phyloP scores from a whole-genome alignment of 2,329 filamentous ascomycete species.

The Cryphonectria radicalis region DNA sequence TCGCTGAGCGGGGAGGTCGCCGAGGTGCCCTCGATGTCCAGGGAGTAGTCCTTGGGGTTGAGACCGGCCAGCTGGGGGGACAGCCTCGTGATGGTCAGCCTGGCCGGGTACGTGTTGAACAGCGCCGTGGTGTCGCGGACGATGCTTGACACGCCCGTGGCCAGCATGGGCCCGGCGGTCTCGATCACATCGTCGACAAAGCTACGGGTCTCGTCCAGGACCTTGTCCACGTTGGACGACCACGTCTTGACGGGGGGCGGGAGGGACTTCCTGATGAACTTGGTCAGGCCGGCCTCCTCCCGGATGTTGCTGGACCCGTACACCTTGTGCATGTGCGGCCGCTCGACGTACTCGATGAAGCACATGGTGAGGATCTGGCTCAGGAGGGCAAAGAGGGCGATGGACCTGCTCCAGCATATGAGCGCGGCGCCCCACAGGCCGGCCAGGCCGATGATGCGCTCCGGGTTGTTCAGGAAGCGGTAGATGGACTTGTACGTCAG shows the following conservation, averaged over 20 bases:
- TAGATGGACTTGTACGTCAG: constrained; percentile 97
- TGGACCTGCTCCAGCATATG: constrained; percentile 85
- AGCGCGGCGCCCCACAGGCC: constrained; percentile 95
- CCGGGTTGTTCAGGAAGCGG: constrained; percentile 96
- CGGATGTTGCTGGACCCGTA: constrained; percentile 80
- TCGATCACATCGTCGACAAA: constrained; percentile 93
- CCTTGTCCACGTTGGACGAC: constrained; percentile 84
- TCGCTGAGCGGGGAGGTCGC: constrained; percentile 57
- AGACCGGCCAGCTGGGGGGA: constrained; percentile 79
- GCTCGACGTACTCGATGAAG: constrained; percentile 92
- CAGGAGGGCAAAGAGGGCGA: constrained; percentile 84
- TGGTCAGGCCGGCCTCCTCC: constrained; percentile 86
- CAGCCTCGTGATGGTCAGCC: constrained; percentile 80
- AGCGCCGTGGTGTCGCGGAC: constrained; percentile 85
- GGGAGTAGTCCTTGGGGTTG: constrained; percentile 77
- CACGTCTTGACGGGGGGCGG: constrained; percentile 82
- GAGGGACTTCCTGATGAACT: constrained; percentile 84
- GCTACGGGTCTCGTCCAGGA: constrained; percentile 83
- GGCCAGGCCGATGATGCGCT: constrained; percentile 89
- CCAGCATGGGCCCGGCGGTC: constrained; percentile 80
- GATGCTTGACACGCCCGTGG: constrained; percentile 82
- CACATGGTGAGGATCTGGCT: constrained; percentile 84
- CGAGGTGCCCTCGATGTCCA: constrained; percentile 72
- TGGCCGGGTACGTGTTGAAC: constrained; percentile 87
- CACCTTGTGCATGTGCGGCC: constrained; percentile 97